phyloP scores from a whole-genome alignment of 805 yeast species.

The Monosporozyma aerobia region DNA sequence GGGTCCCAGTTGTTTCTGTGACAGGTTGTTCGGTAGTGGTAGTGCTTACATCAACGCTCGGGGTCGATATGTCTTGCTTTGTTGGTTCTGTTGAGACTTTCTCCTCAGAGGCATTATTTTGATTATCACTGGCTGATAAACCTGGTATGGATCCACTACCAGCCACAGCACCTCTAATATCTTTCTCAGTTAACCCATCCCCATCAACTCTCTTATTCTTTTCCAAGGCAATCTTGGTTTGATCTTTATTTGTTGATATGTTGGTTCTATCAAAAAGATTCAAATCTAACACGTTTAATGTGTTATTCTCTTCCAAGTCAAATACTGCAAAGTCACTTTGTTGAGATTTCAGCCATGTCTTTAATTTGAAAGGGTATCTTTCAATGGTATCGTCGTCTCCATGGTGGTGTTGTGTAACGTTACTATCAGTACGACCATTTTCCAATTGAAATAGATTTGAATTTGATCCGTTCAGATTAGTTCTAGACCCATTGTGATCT shows the following conservation, averaged over 20 bases:
- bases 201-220: slow-evolving; percentile 1
- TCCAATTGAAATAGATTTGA: background rate
- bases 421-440: background rate
- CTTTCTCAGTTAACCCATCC: slow-evolving; percentile 35
- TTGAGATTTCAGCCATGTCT: slow-evolving; percentile 18
- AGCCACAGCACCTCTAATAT: slow-evolving; percentile 49
- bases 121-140: slow-evolving; percentile 20
- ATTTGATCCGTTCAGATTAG: background rate
- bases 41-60: background rate
- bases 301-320: background rate
- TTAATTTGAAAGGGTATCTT: slow-evolving; percentile 17
- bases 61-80: background rate
- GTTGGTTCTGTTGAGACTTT: slow-evolving; percentile 3
- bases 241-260: slow-evolving; percentile 2
- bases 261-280: slow-evolving; percentile 27
- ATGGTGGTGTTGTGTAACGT: background rate
- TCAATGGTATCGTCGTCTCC: slow-evolving; percentile 5
- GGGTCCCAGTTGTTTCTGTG: background rate
- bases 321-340: background rate
- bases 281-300: slow-evolving; percentile 30
- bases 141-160: slow-evolving; percentile 39
- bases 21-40: background rate
- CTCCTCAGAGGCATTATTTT: background rate
- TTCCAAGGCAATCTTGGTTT: slow-evolving; percentile 6
- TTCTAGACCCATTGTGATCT: background rate